A percentile compares a stretch with the other conserved stretches of the same genome.
phyloP scores from a whole-genome alignment of 176 grass and related monocot species.

The Chrysopogon serrulatus region DNA sequence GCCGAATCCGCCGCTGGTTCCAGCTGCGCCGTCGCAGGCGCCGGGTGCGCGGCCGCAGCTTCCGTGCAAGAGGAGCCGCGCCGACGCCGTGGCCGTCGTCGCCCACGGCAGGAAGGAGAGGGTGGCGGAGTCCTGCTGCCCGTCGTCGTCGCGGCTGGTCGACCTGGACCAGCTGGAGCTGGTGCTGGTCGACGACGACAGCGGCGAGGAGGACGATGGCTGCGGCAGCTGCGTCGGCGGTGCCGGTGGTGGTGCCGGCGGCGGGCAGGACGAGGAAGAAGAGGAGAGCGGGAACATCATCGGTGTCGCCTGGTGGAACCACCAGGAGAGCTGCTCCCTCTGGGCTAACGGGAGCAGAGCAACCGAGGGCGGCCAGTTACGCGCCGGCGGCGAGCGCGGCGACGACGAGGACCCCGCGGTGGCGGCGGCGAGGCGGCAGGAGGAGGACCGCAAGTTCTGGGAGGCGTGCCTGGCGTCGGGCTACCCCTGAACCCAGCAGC shows the following conservation, averaged over 20 bases:
- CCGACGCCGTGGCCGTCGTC: background rate
- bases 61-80: background rate
- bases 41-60: background rate
- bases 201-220: conserved; percentile 24
- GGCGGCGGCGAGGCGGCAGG: conserved; percentile 27
- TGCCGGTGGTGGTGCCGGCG: background rate
- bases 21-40: background rate
- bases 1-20: background rate
- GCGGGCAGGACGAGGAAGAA: background rate
- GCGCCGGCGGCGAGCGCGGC: background rate
- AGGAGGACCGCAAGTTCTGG: conserved; percentile 60
- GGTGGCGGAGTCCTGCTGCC: conserved; percentile 32
- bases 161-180: background rate
- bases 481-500: conserved; percentile 32
- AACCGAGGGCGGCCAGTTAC: background rate
- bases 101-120: conserved; percentile 7
- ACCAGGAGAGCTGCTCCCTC: background rate
- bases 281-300: background rate
- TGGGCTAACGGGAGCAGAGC: background rate
- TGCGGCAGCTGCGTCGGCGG: conserved; percentile 30
- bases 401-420: background rate
- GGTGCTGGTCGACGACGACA: conserved; percentile 1
- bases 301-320: background rate
- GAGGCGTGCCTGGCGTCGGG: conserved; percentile 46
- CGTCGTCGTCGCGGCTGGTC: background rate